Evolutionary conservation across 805 yeast species (phyloP), one percentile per base, ranked within the genome.

Genomic region (Candida anglica): DNA sequence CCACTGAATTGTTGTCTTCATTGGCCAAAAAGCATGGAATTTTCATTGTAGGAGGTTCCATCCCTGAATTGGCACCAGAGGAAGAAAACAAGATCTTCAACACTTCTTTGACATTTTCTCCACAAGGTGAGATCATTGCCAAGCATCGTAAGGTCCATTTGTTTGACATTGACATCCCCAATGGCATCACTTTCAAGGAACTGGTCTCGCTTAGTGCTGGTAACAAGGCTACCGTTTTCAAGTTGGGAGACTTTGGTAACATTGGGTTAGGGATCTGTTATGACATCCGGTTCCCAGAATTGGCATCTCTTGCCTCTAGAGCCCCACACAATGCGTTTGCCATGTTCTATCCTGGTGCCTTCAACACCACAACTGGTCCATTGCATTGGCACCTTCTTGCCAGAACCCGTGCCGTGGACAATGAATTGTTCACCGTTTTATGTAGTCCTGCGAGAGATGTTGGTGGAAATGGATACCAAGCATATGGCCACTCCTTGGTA

Each of bases 121-220:
- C 81, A 2, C 30, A 56, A 2, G 98, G 98, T 3, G 71, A 78
- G 25, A 66, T 89, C 36, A 75, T 91, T 36, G 96, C 87, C 31
- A 85, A 81, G 50, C 98, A 57, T 58, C 75, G 98, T 46, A 91
- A 91, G 52, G 89, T 79, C 3, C 98, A 91, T 54, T 59, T 91
- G 41, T 91, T 91, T 50, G 98, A 91, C 53, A 86, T 91, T 37
- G 93, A 87, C 44, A 87, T 91, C 34, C 96, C 97, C 1, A 81
- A 82, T 30, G 89, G 91, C 33, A 88, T 93, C 53, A 76, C 88
- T 9, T 91, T 91, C 67, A 78, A 82, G 53, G 98, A 91, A 56
- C 79, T 86, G 29, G 69, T 69, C 18, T 75, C 86, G 3, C 67
- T 93, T 40, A 72, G 82, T 7, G 86, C 87, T 8, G 98, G 97